A percentile compares a stretch with the other conserved stretches of the same genome.
Conservation (phyloP, 192 early-diverging fungal species). For the Rhizoclosmatium sp. region DNA sequence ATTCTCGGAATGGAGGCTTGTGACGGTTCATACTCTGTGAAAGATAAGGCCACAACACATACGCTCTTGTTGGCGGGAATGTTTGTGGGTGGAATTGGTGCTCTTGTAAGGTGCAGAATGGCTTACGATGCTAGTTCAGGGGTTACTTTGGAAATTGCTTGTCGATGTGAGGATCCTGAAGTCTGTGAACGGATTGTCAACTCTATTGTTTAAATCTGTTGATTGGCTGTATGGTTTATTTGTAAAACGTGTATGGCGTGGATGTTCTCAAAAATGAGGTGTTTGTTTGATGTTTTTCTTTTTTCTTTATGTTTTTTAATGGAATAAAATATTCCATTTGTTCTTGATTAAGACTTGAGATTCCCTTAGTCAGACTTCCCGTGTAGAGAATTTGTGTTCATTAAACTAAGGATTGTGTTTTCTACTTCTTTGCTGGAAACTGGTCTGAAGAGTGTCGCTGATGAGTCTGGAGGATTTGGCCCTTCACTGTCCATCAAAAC, state of each 20-base stretch:
- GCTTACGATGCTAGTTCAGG: conserved; percentile 79
- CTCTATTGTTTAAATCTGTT: conserved; percentile 59
- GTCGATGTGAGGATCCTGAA: conserved; percentile 72
- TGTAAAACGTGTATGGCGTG: background rate
- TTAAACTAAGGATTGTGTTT: too few species aligned
- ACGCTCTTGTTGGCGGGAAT: conserved; percentile 84
- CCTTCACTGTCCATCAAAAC: too few species aligned
- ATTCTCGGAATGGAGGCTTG: conserved; percentile 88
- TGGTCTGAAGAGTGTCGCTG: too few species aligned
- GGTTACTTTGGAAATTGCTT: conserved; percentile 91
- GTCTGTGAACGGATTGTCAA: conserved; percentile 80
- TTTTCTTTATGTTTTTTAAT: background rate
- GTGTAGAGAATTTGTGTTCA: too few species aligned
- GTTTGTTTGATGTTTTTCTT: background rate
- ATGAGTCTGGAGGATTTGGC: too few species aligned
- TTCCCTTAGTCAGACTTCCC: too few species aligned
- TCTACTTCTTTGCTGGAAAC: too few species aligned
- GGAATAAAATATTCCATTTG: too few species aligned
- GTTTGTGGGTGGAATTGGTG: conserved; percentile 81
- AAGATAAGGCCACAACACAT: conserved; percentile 82
- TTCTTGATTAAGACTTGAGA: too few species aligned
- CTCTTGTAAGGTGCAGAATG: conserved; percentile 87
- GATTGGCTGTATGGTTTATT: background rate
- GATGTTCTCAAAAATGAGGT: background rate
- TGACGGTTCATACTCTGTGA: conserved; percentile 71